Percentiles rank a stretch among this genome's conserved stretches.
These are phyloP conservation scores for Ceratobasidium sp. DNA, from an alignment of 1,284 basidiomycete genomes.

Conservation along the genomic window DNA sequence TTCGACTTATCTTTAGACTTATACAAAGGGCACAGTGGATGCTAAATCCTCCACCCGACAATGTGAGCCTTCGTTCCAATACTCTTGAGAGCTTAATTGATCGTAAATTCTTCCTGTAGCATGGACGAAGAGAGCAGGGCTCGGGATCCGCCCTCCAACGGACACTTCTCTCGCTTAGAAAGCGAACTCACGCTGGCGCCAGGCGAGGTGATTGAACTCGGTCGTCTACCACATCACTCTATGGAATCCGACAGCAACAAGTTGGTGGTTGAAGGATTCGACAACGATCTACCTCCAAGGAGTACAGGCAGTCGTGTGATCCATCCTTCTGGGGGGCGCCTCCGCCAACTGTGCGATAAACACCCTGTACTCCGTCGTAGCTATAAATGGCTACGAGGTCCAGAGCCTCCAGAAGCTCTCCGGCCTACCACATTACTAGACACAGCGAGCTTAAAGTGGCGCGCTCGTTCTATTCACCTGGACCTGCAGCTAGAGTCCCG, in stretches of 20 bases:
- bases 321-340: too few species aligned
- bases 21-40: too few species aligned
- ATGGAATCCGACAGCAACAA: background rate
- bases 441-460: constrained; percentile 14
- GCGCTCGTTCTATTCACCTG: background rate
- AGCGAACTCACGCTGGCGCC: constrained; percentile 2
- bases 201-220: background rate
- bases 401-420: constrained; percentile 27
- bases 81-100: too few species aligned
- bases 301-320: background rate
- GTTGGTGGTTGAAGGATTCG: background rate
- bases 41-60: too few species aligned
- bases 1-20: too few species aligned
- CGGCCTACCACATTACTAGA: constrained; percentile 43
- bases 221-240: background rate
- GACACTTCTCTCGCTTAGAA: constrained; percentile 8
- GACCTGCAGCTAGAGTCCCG: constrained; percentile 29
- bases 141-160: too few species aligned
- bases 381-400: constrained; percentile 37
- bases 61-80: too few species aligned
- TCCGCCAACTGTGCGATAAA: background rate
- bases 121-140: too few species aligned
- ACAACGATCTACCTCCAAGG: background rate
- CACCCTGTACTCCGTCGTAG: constrained; percentile 1
- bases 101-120: too few species aligned